phyloP scores from a whole-genome alignment of 495 filamentous ascomycete genomes.

The Jackrogersella multiformis region DNA sequence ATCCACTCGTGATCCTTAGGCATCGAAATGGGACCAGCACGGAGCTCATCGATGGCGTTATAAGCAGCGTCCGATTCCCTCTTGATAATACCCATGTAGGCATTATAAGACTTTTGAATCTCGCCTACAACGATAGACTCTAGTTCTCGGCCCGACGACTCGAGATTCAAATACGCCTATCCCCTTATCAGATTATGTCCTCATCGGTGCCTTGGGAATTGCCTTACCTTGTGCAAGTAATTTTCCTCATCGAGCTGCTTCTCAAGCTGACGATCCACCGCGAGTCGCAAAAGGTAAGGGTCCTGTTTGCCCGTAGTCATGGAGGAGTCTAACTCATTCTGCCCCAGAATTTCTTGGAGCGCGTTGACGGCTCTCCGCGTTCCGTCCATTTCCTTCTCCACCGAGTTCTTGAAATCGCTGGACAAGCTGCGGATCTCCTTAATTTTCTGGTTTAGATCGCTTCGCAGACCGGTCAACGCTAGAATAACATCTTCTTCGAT shows the following conservation, averaged over 20 bases:
- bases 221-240: slow-evolving; percentile 84
- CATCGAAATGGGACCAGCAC: slow-evolving; percentile 84
- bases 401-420: slow-evolving; percentile 92
- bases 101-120: slow-evolving; percentile 96
- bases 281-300: slow-evolving; percentile 84
- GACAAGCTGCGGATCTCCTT: slow-evolving; percentile 95
- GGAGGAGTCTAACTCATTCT: slow-evolving; percentile 78
- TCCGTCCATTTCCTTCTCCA: slow-evolving; percentile 79
- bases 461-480: slow-evolving; percentile 83
- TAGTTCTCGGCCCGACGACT: slow-evolving; percentile 91
- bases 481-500: slow-evolving; percentile 91
- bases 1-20: slow-evolving; percentile 93
- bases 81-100: slow-evolving; percentile 87
- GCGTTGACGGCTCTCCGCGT: slow-evolving; percentile 76
- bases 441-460: slow-evolving; percentile 91
- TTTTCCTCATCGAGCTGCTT: slow-evolving; percentile 97
- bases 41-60: slow-evolving; percentile 80
- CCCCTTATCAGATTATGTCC: slow-evolving; percentile 38
- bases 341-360: slow-evolving; percentile 80
- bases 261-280: slow-evolving; percentile 87
- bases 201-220: background rate
- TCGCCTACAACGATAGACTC: slow-evolving; percentile 96
- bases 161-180: slow-evolving; percentile 93
- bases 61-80: slow-evolving; percentile 86
- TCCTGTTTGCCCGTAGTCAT: slow-evolving; percentile 84